Evolutionary conservation across 306 rosid species (phyloP).

Genomic region (Coriaria nepalensis): DNA sequence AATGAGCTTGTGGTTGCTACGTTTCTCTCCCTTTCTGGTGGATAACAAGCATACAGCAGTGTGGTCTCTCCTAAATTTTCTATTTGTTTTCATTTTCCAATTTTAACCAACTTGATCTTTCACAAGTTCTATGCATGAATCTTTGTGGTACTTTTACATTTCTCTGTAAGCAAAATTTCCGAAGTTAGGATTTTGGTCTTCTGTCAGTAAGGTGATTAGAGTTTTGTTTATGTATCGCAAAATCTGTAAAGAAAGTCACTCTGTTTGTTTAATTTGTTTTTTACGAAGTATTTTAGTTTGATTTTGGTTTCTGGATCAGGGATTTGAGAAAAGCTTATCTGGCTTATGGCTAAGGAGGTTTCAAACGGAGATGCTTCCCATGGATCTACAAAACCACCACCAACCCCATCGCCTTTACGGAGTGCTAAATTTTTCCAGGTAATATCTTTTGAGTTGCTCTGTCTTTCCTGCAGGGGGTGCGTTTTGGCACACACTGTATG

Average conservation of each 20-base stretch:
- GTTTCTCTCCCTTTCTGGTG: conserved; percentile 20
- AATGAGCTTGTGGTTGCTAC: conserved; percentile 4
- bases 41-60: conserved; percentile 11
- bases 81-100: no score
- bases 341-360: conserved; percentile 30
- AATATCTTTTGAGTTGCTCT: neutral
- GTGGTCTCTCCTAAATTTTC: no score
- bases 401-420: conserved; percentile 42
- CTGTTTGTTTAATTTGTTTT: neutral
- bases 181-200: no score
- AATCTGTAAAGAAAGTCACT: no score
- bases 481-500: no score
- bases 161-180: no score
- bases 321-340: conserved; percentile 14
- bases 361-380: conserved; percentile 33
- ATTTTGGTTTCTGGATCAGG: conserved; percentile 19
- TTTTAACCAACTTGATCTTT: no score
- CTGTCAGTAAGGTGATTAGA: no score
- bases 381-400: conserved; percentile 34
- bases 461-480: no score
- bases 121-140: no score
- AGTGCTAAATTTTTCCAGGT: conserved; percentile 52
- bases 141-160: no score
- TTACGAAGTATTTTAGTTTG: conserved; percentile 8
- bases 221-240: no score